These are phyloP conservation scores for Leccinum colubrinum DNA, from an alignment of 1,284 basidiomycete genomes.

Conservation along the genomic window DNA sequence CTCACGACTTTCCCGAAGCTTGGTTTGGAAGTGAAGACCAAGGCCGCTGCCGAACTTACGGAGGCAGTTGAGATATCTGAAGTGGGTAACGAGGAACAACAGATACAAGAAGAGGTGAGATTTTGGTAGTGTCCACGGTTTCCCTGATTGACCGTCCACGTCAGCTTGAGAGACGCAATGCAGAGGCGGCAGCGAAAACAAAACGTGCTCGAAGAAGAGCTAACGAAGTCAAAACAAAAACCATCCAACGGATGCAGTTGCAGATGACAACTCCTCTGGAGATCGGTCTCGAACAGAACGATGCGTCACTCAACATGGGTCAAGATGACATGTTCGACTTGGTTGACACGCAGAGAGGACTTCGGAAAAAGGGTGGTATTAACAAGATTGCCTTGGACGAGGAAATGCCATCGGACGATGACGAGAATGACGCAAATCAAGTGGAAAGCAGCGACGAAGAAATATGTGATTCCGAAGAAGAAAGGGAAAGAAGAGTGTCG, in stretches of 20 bases:
- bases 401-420: conserved; percentile 38
- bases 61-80: conserved; percentile 77
- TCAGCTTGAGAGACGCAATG: conserved; percentile 83
- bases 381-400: conserved; percentile 51
- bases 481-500: conserved; percentile 61
- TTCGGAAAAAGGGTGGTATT: conserved; percentile 45
- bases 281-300: conserved; percentile 88
- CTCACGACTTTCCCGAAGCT: conserved; percentile 42
- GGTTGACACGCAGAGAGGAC: conserved; percentile 50
- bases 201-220: conserved; percentile 85
- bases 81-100: conserved; percentile 81
- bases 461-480: conserved; percentile 65
- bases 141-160: conserved; percentile 3
- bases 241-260: conserved; percentile 94
- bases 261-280: conserved; percentile 97
- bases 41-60: conserved; percentile 67
- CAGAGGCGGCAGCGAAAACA: conserved; percentile 69
- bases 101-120: conserved; percentile 84
- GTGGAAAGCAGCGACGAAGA: conserved; percentile 48
- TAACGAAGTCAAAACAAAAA: conserved; percentile 88
- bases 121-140: neutral
- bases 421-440: conserved; percentile 38
- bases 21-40: conserved; percentile 80
- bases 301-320: conserved; percentile 64
- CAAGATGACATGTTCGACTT: conserved; percentile 90